Evolutionary conservation across 2,329 filamentous ascomycete species (phyloP), one percentile per base, ranked within the genome.

Genomic region (Trichoderma pleuroti): DNA sequence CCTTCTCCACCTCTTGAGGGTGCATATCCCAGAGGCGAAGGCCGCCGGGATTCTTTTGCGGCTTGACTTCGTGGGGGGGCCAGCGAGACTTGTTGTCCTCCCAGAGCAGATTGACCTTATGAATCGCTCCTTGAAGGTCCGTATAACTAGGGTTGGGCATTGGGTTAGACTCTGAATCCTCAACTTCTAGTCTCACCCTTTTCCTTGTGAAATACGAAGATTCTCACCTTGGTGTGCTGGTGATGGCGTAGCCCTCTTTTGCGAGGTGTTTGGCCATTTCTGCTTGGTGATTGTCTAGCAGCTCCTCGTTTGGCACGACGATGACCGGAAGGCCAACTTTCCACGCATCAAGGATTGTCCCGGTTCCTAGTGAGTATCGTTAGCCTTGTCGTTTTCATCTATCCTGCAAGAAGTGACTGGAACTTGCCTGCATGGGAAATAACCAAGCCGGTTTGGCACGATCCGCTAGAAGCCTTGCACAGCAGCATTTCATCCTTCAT

Each of bases 271-370:
- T 85, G 0, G 95, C 95, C 68, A 99, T 87, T 79, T 98, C 93
- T 24, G 89, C 87, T 81, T 99, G 96, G 78, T 99, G 96, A 76
- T 99, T 95, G 77, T 97, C 90, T 75, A 97, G 86, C 0, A 99
- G 86, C 8, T 85, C 84, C 2, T 89, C 86, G 79, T 99, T 99
- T 3, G 95, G 92, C 3, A 99, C 94, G 1, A 97, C 93, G 63
- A 99, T 87, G n/a, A 98, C 83, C 3, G 93, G 91, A 0, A 94
- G 84, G 16, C 89, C 87, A 66, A 92, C 83, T 56, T 92, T 89
- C 73, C 97, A 87, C 0, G 91, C 93, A 78, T 94, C 93, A 0
- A 98, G 85, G 32, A 98, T 94, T 4, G 93, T 94, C 10, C 96
- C 96, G 14, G 95, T 94, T 18, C 95, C 94, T 97, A 9, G 3